Evolutionary conservation across 1,139 yeast species (phyloP).

Genomic region (Candida glucosophila): DNA sequence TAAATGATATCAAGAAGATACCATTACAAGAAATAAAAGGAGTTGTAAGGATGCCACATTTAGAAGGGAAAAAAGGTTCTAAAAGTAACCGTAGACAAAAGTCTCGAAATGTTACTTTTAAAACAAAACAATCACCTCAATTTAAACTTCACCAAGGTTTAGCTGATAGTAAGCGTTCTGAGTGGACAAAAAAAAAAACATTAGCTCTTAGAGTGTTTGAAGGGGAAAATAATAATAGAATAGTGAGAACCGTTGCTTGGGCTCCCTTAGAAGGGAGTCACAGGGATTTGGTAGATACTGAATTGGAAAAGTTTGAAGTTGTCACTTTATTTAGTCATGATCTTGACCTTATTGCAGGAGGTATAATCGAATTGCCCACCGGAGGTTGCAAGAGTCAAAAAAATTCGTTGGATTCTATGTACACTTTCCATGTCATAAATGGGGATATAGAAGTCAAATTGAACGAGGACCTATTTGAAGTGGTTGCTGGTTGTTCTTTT

Average conservation of each 20-base stretch:
- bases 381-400: constrained; percentile 57
- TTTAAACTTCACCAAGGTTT: constrained; percentile 23
- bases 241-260: constrained; percentile 53
- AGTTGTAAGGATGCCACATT: constrained; percentile 46
- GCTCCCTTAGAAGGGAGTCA: constrained; percentile 54
- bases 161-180: constrained; percentile 40
- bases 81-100: constrained; percentile 6
- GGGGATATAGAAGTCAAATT: constrained; percentile 68
- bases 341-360: constrained; percentile 65
- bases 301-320: constrained; percentile 50
- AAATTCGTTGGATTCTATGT: constrained; percentile 59
- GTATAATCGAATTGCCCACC: constrained; percentile 59
- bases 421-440: constrained; percentile 63
- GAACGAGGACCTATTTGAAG: constrained; percentile 50
- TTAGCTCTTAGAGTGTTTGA: constrained; percentile 46
- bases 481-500: constrained; percentile 68
- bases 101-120: constrained; percentile 8
- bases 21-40: constrained; percentile 55
- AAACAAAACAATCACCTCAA: constrained; percentile 6
- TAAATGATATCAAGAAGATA: constrained; percentile 23
- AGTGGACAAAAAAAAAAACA: constrained; percentile 46
- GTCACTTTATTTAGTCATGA: constrained; percentile 64
- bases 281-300: constrained; percentile 26
- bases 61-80: constrained; percentile 11
- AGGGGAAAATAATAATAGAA: constrained; percentile 40